Evolutionary conservation across 2,329 filamentous ascomycete genomes (phyloP), one percentile per base, ranked within the genome.

Genomic region (Fusarium sp.): DNA sequence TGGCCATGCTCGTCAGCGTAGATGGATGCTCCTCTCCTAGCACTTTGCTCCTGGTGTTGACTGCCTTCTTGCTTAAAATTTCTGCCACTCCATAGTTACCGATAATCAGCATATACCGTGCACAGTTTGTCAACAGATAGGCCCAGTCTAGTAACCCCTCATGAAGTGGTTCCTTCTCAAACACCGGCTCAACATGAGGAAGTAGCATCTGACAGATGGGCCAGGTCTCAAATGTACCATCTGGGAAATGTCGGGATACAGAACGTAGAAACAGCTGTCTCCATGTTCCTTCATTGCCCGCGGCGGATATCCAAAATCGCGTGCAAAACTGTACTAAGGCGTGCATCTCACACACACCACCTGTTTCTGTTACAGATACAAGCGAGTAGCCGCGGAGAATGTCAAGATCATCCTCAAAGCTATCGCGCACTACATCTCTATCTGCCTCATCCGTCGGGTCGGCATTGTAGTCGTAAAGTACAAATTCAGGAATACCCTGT

Each of bases 331-430:
- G 52, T 4, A 71, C 60, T 5, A 71, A 21, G 16, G 60, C 6
- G 37, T 71, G 64, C n/a, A 75, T 68, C 40, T 75, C 59, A 33
- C 28, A 72, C 5, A 44, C 10, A 23, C 47, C 52, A 1, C 8
- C 7, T 8, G 28, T 28, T 33, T 28, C 42, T 37, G 46, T 52
- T 3, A 57, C 13, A 13, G 56, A 58, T 6, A 74, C 43, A 4
- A 75, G 57, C 9, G 69, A 74, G 40, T 72, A 75, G 10, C 44
- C 42, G 16, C 44, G 40, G 16, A 75, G 53, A 11, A 71, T 10
- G 16, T 70, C 52, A 8, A 75, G 18, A 57, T 74, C 49, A 43
- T 70, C 64, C 4, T 75, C 59, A 49, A 74, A 71, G 8, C 28
- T n/a, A 8, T 42, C 19, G 3, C 12, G 6, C 5, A 18, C 38